Evolutionary conservation across 2,329 filamentous ascomycete species (phyloP), one percentile per base, ranked within the genome.

Genomic region (Cytospora leucostoma): DNA sequence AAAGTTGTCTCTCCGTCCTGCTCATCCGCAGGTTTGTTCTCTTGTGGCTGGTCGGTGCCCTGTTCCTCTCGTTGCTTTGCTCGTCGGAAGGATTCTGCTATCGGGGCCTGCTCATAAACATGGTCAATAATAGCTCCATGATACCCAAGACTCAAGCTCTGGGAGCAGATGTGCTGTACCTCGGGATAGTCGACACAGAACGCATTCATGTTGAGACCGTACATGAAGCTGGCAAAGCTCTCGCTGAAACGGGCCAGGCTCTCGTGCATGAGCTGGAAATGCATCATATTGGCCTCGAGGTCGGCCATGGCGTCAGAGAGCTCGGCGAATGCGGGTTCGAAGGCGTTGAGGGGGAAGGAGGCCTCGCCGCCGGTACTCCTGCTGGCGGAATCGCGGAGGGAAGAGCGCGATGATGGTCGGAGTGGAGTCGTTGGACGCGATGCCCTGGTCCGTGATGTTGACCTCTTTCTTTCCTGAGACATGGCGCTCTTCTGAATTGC

Each of bases 131-230:
- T 13, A 12, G 12, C 4, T 56, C 61, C 59, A 51, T 55, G 37
- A 55, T 19, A 37, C 52, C 55, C 32, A 38, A 50, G 21, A 49
- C n/a, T n/a, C 44, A 37, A 32, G 21, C 8, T 7, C 15, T 21
- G 11, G 27, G 27, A 21, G 4, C 2, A 56, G 11, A 15, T 15
- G 55, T 35, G 62, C 74, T 57, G 32, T 78, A 93, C 93, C 86
- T 99, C 95, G 0, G 93, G 91, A 68, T 97, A 99, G 75, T 99
- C 95, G 37, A 98, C 93, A 75, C 94, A 98, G 74, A 98, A 99
- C 1, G 95, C 95, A 76, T 97, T 98, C 93, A 99, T 97, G 73
- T 98, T 98, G 74, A 99, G 76, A 2, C 95, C 95, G 71, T 98
- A 99, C 53, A 99, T 78, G 71, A 99, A 98, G 70, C 90, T 92